A percentile compares a stretch with the other conserved stretches of the same genome.
These are phyloP conservation scores for Monotropa hypopitys DNA, from an alignment of 179 eudicot species.

Conservation along the genomic window DNA sequence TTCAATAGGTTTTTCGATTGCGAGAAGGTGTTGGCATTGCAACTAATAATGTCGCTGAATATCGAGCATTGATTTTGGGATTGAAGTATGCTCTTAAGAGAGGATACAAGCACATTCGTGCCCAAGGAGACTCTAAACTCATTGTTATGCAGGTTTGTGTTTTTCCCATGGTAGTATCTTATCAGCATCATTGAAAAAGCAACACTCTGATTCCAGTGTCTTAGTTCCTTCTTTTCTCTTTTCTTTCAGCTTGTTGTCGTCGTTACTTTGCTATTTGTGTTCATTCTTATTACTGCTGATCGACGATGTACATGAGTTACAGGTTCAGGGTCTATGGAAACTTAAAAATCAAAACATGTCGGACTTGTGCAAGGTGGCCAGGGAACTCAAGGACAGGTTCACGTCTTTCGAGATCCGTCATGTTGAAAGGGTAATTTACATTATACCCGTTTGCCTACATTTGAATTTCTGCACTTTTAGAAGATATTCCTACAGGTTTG, in stretches of 20 bases:
- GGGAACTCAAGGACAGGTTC: conserved; percentile 53
- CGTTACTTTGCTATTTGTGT: too few relatives aligned
- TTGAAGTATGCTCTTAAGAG: conserved; percentile 52
- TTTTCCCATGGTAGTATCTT: not conserved
- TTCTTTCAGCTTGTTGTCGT: too few relatives aligned
- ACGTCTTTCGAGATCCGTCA: conserved; percentile 57
- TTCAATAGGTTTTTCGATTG: conserved; percentile 26
- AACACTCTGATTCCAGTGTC: not conserved
- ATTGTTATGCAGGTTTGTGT: conserved; percentile 68
- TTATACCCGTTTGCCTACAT: not conserved
- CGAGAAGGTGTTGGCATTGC: conserved; percentile 87
- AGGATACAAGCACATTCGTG: conserved; percentile 54
- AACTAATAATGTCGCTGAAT: conserved; percentile 86
- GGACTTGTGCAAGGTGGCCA: conserved; percentile 59
- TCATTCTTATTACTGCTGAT: not conserved
- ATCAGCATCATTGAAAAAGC: not conserved
- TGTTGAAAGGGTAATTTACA: conserved; percentile 44
- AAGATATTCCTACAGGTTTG: not conserved
- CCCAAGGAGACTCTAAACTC: conserved; percentile 76
- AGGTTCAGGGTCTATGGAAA: conserved; percentile 80
- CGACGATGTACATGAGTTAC: conserved; percentile 9
- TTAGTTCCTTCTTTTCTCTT: not conserved
- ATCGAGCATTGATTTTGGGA: conserved; percentile 71
- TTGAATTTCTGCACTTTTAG: not conserved
- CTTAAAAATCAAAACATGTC: conserved; percentile 70